These are phyloP conservation scores for Atkinsonella hypoxylon DNA, from an alignment of 2,329 filamentous ascomycete genomes.

Conservation along the genomic window DNA sequence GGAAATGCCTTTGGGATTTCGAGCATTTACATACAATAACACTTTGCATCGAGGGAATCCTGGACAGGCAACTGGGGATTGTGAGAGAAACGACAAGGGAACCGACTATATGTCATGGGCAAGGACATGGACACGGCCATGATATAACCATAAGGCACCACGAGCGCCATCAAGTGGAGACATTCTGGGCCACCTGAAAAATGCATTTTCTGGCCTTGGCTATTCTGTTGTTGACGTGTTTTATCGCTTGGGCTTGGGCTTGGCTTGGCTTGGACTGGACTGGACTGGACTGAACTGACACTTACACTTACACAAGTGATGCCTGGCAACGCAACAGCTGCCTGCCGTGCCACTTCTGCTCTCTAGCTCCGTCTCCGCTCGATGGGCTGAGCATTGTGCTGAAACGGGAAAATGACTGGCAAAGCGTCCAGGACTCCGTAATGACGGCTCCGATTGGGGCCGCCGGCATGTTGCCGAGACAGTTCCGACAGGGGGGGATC, in stretches of 20 bases:
- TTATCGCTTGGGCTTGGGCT: no score
- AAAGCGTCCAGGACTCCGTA: no score
- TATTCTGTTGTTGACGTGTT: no score
- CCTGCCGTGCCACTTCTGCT: no score
- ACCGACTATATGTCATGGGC: neutral
- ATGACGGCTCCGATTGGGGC: neutral
- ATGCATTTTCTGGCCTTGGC: no score
- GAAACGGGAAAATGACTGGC: neutral
- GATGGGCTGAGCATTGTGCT: neutral
- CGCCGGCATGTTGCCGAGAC: neutral
- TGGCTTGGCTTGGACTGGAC: no score
- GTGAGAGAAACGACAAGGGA: neutral
- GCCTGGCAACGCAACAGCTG: no score
- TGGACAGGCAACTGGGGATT: neutral
- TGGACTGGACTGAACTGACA: no score
- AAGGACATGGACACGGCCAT: neutral
- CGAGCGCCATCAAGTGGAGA: slow-evolving; percentile 3
- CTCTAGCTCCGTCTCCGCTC: no score
- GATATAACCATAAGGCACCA: no score
- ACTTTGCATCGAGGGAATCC: neutral
- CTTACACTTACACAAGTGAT: no score
- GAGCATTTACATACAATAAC: neutral
- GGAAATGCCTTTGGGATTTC: no score
- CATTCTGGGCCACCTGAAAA: neutral
- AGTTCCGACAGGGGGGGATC: neutral